Base-by-base conservation (phyloP, 768 basidiomycete genomes). In the Guyanaporus albipodus region DNA sequence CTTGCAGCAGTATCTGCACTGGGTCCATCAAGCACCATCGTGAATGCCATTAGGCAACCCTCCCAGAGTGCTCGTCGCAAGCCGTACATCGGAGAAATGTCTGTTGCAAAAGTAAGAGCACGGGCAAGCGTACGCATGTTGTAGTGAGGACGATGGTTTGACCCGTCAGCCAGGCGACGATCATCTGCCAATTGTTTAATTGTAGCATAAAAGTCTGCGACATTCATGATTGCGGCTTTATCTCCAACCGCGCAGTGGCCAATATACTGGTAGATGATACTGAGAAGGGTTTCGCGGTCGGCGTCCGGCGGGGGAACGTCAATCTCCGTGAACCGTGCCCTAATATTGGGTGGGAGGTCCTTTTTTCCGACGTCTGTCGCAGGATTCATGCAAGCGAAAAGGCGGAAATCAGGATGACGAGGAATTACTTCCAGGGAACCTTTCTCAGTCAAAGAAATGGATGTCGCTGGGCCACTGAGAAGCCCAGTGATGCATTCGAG, bases 371-470 rank as follows among this genome's bases (percentile, higher is more conserved):
- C 88, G 57, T 99, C 96, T 4, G 94, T 99, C 0, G 96, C 96
- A 5, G 96, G 96, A 61, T 99, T 99, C 96, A 99, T 99, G 64
- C 96, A 99, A 4, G 93, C 93, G 59, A 98, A 98, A 5, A 98
- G 75, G 17, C 95, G 87, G 72, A 99, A 99, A 58, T 95, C 86
- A 15, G 91, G 83, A 64, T 99, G 96, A 0, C 96, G 86, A 39
- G 85, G 84, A 23, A 98, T 77, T 2, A 89, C 87, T 56, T 93
- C 90, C 44, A 97, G 68, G 9, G 91, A 86, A 1, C 94, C 95
- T 62, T 93, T 83, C 61, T 98, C 96, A 0, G 92, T 92, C 46
- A 99, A 72, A 0, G 92, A 90, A 55, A 99, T 85, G 1, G 95
- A 98, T 0, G 91, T 82, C 8, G 79, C 81, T 2, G 91, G 79